Base-by-base conservation (phyloP, 768 basidiomycete species). In the Macrolepiota fuliginosa region DNA sequence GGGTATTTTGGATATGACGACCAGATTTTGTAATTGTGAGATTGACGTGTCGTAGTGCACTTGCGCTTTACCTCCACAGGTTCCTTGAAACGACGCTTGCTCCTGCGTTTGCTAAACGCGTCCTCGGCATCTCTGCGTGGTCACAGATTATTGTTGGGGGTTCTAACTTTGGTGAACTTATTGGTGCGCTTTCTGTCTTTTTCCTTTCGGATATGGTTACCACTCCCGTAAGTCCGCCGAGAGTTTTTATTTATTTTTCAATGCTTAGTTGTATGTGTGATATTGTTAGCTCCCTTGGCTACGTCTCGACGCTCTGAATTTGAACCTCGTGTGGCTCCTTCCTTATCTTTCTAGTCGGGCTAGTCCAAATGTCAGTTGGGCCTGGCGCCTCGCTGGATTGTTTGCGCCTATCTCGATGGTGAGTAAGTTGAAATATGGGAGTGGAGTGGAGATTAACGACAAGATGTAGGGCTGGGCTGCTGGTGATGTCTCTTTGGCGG, bases 121-220 rank as follows among this genome's bases (percentile, higher is more conserved):
- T 72, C 25, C 67, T 74, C 27, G 67, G 66, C 6, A 63, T 63
- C 9, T 73, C 72, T 2, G 68, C 71, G 6, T 74, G 73, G 73
- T 70, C 69, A 64, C 73, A 73, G 42, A 72, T 74, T 54, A 72
- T 74, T 35, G 71, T 72, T 37, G 73, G 73, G 24, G 73, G 73
- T 19, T 74, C 73, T 12, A 74, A 74, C 51, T 72, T 74, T 56
- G 73, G 73, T 54, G 73, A 74, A 67, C 70, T 74, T 19, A 65
- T 73, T 10, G 72, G 72, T 36, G 72, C 73, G 6, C 40, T 70
- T 2, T 58, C 67, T 29, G 72, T 74, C 6, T 61, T 74, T 15
- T 15, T 73, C 3, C 66, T 73, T 17, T 72, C 73, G 10, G 71
- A 73, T 46, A 19, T 53, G 25, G 67, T 74, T 12, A 70, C 73